A percentile compares a stretch with the other conserved stretches of the same genome.
Conservation (phyloP, 2,329 filamentous ascomycete species). For the Paecilomyces formosus region DNA sequence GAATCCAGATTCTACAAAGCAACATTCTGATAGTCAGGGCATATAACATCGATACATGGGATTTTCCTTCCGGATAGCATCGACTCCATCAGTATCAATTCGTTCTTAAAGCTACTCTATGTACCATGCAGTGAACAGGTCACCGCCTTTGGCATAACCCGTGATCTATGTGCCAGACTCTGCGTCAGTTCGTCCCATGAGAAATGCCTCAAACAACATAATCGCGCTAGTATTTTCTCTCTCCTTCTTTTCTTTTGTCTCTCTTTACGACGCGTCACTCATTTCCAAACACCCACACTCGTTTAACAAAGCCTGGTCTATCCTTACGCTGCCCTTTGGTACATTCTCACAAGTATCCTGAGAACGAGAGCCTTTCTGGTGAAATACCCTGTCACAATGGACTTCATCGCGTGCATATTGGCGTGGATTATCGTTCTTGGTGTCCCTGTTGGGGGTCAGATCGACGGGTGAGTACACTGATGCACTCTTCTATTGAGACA, state of each 20-base stretch:
- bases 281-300: not conserved
- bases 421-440: not conserved
- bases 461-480: slow-evolving; percentile 8
- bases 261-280: not conserved
- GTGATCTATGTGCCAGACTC: not conserved
- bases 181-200: not conserved
- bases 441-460: slow-evolving; percentile 3
- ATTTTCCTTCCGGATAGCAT: not conserved
- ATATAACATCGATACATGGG: not conserved
- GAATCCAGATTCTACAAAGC: not conserved
- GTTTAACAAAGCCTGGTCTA: not conserved
- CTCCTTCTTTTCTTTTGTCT: not conserved
- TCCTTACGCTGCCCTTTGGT: not conserved
- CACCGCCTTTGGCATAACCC: not conserved
- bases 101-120: not conserved
- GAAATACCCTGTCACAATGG: too few species aligned
- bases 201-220: not conserved
- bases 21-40: not conserved
- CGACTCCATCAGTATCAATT: not conserved
- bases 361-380: not conserved
- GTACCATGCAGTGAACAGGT: not conserved
- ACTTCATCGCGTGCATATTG: not conserved
- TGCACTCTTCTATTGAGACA: not conserved
- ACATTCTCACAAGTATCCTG: not conserved
- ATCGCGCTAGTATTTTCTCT: not conserved